Base-by-base conservation (phyloP, 2,329 filamentous ascomycete species). In the Stagonosporopsis chrysanthemi region DNA sequence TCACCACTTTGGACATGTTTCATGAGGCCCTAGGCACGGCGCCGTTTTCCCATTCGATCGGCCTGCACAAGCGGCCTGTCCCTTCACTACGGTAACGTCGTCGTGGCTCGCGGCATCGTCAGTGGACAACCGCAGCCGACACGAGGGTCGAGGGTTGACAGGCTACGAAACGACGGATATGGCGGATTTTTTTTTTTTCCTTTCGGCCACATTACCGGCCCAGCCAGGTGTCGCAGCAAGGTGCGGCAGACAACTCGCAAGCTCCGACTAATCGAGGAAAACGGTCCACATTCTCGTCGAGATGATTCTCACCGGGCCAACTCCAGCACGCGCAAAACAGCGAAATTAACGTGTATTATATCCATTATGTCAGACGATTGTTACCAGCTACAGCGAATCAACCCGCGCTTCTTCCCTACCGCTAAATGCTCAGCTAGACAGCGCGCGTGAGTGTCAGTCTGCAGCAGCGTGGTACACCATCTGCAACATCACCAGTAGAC, bases 381-480 rank as follows among this genome's bases (percentile, higher is more conserved):
- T 33, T 33, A 52, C 33, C 19, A 52, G 52, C 38, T 57, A 57
- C 48, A 52, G 28, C 19, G 49, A 49, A 48, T 49, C 26, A 33
- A 52, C 48, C n/a, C 35, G 38, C n/a, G 51, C 47, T 36, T 8
- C 33, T 36, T 39, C 23, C 8, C 45, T n/a, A 40, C 42, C 41
- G 26, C n/a, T 12, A 6, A 15, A 31, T 46, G 31, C 24, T 17
- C 31, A 33, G 24, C 12, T 31, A 44, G 41, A 11, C 33, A 45
- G n/a, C n/a, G 39, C 46, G 36, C 43, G 26, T 26, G 14, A 48
- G 17, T 29, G 17, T 31, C 42, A 31, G 26, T 39, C 42, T 47
- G 41, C 53, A 43, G 39, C 43, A 23, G 54, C 38, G 17, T 31
- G 38, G 31, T 38, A 19, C 19, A 22, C 35, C 17, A 44, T 28